phyloP scores from a whole-genome alignment of 2,329 filamentous ascomycete genomes.

The Epichloe hybrida region DNA sequence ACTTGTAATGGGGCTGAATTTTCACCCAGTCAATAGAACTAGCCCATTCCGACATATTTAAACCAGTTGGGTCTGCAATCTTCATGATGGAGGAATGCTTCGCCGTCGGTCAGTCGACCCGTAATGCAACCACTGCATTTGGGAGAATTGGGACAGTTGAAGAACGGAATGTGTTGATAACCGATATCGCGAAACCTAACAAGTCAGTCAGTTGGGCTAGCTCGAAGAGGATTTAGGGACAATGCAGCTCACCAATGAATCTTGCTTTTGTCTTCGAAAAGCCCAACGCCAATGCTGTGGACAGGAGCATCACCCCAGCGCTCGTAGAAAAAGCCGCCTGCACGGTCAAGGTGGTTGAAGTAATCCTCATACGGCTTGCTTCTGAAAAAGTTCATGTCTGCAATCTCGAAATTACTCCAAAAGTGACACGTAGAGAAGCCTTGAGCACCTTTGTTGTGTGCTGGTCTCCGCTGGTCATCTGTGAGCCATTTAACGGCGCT shows the following conservation, averaged over 20 bases:
- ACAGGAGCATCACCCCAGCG: conserved; percentile 97
- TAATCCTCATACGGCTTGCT: conserved; percentile 86
- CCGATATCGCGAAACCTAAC: conserved; percentile 95
- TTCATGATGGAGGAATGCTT: conserved; percentile 71
- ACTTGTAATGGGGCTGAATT: neutral
- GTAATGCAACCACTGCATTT: conserved; percentile 84
- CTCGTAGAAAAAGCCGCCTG: conserved; percentile 97
- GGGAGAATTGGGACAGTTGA: conserved; percentile 94
- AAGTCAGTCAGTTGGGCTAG: neutral
- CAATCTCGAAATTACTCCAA: conserved; percentile 98
- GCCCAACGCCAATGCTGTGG: conserved; percentile 79
- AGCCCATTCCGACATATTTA: conserved; percentile 79
- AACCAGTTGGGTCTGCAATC: conserved; percentile 97
- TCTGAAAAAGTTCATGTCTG: conserved; percentile 83
- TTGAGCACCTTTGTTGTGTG: conserved; percentile 68
- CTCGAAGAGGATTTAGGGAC: neutral
- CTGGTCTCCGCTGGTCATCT: conserved; percentile 61
- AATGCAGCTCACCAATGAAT: conserved; percentile 70
- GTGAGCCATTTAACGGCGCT: conserved; percentile 82
- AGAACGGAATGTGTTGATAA: conserved; percentile 96
- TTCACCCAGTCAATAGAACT: conserved; percentile 10
- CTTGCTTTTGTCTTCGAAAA: conserved; percentile 82
- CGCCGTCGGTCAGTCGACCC: conserved; percentile 80
- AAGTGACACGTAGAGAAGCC: conserved; percentile 98
- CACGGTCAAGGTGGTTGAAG: conserved; percentile 91